phyloP scores from a whole-genome alignment of 768 basidiomycete species.

The Leucocoprinus sp. region DNA sequence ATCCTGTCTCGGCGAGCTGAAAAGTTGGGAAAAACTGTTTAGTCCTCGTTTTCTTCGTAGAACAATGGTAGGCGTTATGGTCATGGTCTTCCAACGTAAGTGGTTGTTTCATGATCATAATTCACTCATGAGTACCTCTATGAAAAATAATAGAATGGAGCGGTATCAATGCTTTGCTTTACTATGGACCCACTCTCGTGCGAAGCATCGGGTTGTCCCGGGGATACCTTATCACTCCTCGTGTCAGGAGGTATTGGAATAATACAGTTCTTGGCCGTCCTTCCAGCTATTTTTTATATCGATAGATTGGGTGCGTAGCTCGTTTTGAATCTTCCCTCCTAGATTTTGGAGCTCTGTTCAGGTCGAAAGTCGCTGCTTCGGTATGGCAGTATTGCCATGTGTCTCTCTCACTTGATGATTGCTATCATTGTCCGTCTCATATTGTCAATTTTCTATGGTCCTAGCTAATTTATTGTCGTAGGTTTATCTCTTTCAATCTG shows the following conservation, averaged over 20 bases:
- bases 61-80: slow-evolving; percentile 60
- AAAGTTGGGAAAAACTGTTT: slow-evolving; percentile 52
- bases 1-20: slow-evolving; percentile 26
- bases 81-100: slow-evolving; percentile 83
- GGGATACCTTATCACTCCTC: slow-evolving; percentile 52
- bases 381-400: slow-evolving; percentile 59
- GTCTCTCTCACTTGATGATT: slow-evolving; percentile 54
- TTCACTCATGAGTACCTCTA: neutral
- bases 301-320: slow-evolving; percentile 47
- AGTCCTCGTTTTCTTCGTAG: slow-evolving; percentile 43
- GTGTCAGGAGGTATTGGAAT: slow-evolving; percentile 75
- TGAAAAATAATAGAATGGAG: slow-evolving; percentile 67
- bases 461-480: slow-evolving; percentile 14
- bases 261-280: slow-evolving; percentile 66
- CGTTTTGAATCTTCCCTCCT: neutral
- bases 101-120: slow-evolving; percentile 1
- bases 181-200: slow-evolving; percentile 73
- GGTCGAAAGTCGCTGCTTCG: slow-evolving; percentile 62
- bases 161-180: slow-evolving; percentile 78
- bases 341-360: slow-evolving; percentile 14
- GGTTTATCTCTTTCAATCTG: slow-evolving; percentile 40
- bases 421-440: slow-evolving; percentile 44
- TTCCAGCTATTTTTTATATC: slow-evolving; percentile 66
- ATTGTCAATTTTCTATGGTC: neutral
- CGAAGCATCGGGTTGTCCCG: slow-evolving; percentile 52